Percentiles rank a stretch among this genome's conserved stretches.
phyloP scores from a whole-genome alignment of 441 rosid genomes.

The Capsella rubella region DNA sequence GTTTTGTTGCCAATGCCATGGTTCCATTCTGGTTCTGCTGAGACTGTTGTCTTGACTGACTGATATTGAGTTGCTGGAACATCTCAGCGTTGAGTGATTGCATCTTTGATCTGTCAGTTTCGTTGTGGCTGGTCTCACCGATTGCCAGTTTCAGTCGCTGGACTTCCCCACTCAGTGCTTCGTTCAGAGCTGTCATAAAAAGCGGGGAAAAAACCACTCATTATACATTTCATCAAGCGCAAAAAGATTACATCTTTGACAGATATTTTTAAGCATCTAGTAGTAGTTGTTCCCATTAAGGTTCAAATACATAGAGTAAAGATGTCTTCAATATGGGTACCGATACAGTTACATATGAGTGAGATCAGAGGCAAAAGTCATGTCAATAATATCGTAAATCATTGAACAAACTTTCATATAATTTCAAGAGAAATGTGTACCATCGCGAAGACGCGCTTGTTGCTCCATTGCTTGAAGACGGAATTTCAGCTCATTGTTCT shows the following conservation, averaged over 20 bases:
- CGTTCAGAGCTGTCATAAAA: constrained; percentile 74
- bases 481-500: constrained; percentile 92
- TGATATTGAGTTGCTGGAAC: constrained; percentile 60
- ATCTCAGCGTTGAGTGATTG: constrained; percentile 63
- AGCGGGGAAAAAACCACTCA: background rate
- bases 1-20: constrained; percentile 47
- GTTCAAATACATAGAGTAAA: background rate
- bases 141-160: constrained; percentile 74
- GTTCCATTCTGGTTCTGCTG: constrained; percentile 57
- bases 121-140: constrained; percentile 53
- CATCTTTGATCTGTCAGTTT: constrained; percentile 62
- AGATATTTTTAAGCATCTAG: background rate
- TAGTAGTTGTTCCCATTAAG: background rate
- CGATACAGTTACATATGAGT: background rate
- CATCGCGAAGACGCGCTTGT: constrained; percentile 93
- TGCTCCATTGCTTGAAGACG: constrained; percentile 99
- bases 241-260: background rate
- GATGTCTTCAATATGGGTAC: background rate
- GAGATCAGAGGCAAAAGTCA: background rate
- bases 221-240: background rate
- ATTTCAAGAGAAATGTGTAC: constrained; percentile 47
- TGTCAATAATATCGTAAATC: background rate
- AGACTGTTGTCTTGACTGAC: constrained; percentile 45
- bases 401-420: background rate
- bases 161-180: constrained; percentile 86